Conservation (phyloP, 371 early-diverging fungal species). For the Batkoa obscura region DNA sequence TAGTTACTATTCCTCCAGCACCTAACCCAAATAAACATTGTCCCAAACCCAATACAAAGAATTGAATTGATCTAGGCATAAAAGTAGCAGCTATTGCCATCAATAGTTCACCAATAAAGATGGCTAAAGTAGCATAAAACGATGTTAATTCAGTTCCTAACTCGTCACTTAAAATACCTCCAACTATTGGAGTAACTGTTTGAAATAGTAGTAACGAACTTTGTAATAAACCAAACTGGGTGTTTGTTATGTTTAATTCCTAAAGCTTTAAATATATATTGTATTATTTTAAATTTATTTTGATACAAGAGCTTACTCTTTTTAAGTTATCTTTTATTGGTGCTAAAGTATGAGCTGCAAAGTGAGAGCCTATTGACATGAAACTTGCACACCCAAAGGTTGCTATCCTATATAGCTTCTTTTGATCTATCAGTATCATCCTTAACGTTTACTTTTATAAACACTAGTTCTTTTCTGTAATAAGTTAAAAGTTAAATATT, state of each 20-base stretch:
- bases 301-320: background rate
- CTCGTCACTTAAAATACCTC: background rate
- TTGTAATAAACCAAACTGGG: slow-evolving; percentile 4
- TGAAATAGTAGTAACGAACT: background rate
- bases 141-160: background rate
- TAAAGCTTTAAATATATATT: background rate
- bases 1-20: slow-evolving; percentile 4
- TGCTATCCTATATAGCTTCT: too few relatives aligned
- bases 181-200: slow-evolving; percentile 4
- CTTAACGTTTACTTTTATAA: too few relatives aligned
- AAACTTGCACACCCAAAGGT: background rate
- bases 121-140: background rate
- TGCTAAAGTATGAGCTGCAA: slow-evolving; percentile 2
- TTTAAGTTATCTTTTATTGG: slow-evolving; percentile 5
- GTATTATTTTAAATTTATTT: background rate
- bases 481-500: too few relatives aligned
- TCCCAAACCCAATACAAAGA: background rate
- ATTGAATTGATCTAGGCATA: background rate
- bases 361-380: slow-evolving; percentile 3
- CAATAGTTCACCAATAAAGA: background rate
- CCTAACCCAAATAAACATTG: slow-evolving; percentile 5
- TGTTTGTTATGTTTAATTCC: background rate
- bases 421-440: too few relatives aligned
- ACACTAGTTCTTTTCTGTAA: too few relatives aligned
- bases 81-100: background rate